phyloP scores from a whole-genome alignment of 2,329 filamentous ascomycete species.

The Nemania abortiva region DNA sequence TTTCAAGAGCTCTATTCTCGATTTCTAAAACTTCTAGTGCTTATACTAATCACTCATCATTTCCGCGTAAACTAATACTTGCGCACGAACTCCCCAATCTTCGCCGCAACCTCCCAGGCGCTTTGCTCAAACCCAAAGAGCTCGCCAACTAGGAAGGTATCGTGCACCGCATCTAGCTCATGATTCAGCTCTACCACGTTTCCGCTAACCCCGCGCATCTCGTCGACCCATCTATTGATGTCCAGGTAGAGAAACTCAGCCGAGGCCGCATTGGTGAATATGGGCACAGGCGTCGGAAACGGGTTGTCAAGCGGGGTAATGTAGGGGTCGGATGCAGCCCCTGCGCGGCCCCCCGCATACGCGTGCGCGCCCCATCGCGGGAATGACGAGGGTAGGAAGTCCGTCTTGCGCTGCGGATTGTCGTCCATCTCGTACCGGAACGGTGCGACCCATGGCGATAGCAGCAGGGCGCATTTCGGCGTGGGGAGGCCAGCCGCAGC shows the following conservation, averaged over 20 bases:
- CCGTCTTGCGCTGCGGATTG: conserved; percentile 44
- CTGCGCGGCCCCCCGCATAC: conserved; percentile 47
- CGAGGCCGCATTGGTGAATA: conserved; percentile 41
- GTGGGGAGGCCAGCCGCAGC: conserved; percentile 36
- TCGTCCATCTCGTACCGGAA: conserved; percentile 23
- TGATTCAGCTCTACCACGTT: conserved; percentile 54
- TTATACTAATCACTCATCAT: too few species aligned
- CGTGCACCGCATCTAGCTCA: conserved; percentile 57
- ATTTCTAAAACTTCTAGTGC: too few species aligned
- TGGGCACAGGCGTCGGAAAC: conserved; percentile 42
- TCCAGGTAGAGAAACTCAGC: conserved; percentile 51
- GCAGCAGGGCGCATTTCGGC: conserved; percentile 54
- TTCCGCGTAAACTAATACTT: too few species aligned
- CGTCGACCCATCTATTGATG: conserved; percentile 69
- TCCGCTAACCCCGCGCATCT: conserved; percentile 38
- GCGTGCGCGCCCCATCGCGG: conserved; percentile 56
- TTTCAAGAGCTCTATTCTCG: too few species aligned
- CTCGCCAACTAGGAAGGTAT: conserved; percentile 57
- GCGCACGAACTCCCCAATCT: conserved; percentile 31
- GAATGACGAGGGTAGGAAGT: conserved; percentile 56
- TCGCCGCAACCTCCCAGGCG: conserved; percentile 38
- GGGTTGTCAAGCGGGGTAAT: conserved; percentile 42
- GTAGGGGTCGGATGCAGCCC: conserved; percentile 51
- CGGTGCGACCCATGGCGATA: conserved; percentile 46
- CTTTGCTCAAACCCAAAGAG: conserved; percentile 57